Conservation (phyloP, 345 rosid species). For the Ailanthus altissimus region DNA sequence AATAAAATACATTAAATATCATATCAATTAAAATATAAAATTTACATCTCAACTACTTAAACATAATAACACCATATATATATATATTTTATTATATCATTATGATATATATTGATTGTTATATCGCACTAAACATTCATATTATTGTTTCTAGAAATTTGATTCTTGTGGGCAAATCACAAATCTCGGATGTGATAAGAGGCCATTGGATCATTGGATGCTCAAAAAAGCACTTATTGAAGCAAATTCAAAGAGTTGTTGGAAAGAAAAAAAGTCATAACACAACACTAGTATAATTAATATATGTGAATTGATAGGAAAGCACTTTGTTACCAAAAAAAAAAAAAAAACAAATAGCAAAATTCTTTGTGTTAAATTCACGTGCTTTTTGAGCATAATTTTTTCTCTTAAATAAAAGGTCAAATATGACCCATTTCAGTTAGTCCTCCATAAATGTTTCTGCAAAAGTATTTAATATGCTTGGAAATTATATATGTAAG, state of each 20-base stretch:
- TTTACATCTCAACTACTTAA: too few species aligned
- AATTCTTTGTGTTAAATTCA: slow-evolving; percentile 11
- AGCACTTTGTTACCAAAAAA: not conserved
- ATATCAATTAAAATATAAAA: too few species aligned
- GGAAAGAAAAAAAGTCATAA: not conserved
- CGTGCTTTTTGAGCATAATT: not conserved
- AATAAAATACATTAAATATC: too few species aligned
- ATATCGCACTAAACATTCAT: too few species aligned
- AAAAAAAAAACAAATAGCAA: not conserved
- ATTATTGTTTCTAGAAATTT: not conserved
- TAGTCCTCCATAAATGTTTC: slow-evolving; percentile 10
- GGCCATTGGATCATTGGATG: slow-evolving; percentile 20
- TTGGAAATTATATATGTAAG: not conserved
- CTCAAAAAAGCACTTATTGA: not conserved
- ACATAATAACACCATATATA: too few species aligned
- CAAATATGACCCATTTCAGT: not conserved
- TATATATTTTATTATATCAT: too few species aligned
- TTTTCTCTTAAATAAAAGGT: not conserved
- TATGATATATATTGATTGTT: too few species aligned
- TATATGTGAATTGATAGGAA: not conserved
- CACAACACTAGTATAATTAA: not conserved
- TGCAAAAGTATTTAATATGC: not conserved
- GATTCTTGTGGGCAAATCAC: not conserved
- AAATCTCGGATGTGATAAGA: slow-evolving; percentile 1
- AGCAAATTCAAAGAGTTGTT: slow-evolving; percentile 8